Conservation (phyloP, 1,139 yeast genomes). For the Yamadazyma epiphylla region DNA sequence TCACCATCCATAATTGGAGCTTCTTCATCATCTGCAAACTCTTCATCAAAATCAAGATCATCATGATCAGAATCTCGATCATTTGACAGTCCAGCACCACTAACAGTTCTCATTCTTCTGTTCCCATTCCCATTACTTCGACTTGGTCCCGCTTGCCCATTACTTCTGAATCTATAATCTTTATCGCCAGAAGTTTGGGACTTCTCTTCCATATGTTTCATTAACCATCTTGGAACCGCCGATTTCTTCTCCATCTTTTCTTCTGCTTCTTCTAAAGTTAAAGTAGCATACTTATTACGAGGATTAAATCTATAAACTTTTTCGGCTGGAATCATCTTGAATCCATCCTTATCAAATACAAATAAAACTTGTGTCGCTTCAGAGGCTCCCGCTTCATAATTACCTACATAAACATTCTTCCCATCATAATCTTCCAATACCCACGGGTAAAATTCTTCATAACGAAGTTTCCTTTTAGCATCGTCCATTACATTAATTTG, state of each 20-base stretch:
- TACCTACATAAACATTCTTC: conserved; percentile 90
- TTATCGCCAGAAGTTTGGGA: conserved; percentile 37
- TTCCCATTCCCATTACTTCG: conserved; percentile 1
- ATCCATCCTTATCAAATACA: conserved; percentile 83
- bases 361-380: conserved; percentile 78
- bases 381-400: conserved; percentile 90
- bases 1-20: conserved; percentile 98
- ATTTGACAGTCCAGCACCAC: conserved; percentile 47
- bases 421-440: conserved; percentile 96
- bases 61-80: conserved; percentile 80
- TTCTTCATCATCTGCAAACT: conserved; percentile 97
- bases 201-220: conserved; percentile 81
- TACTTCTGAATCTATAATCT: conserved; percentile 45
- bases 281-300: conserved; percentile 86
- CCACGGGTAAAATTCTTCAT: conserved; percentile 98
- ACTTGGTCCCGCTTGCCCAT: conserved; percentile 3
- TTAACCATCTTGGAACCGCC: conserved; percentile 89
- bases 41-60: conserved; percentile 92
- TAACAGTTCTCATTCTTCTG: conserved; percentile 56
- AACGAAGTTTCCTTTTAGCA: conserved; percentile 73
- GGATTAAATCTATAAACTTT: conserved; percentile 92
- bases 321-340: conserved; percentile 92
- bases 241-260: conserved; percentile 83
- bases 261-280: conserved; percentile 95
- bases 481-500: conserved; percentile 81